Evolutionary conservation across 148 eudicot species (phyloP), one percentile per base, ranked within the genome.

Genomic region (Silene latifolia): DNA sequence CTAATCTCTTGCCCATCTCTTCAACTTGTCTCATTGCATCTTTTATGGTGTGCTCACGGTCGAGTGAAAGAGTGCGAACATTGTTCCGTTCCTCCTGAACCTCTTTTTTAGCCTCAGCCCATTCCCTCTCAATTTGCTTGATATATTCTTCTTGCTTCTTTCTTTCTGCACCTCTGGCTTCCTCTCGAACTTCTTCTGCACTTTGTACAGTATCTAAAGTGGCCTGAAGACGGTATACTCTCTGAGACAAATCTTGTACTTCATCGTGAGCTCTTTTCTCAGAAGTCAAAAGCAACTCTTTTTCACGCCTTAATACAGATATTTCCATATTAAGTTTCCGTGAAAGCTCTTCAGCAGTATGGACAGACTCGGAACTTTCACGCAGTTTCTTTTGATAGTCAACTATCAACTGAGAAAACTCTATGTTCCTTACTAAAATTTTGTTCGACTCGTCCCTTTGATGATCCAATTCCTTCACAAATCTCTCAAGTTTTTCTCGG

Each of bases 71-170:
- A 70, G 67, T 75, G 23, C 90, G 86, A 67, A 83, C 87, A 74
- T 78, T 84, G 73, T 85, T 88, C 18, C 93, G 83, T 74, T 92
- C 90, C 71, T 82, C 90, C 71, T 92, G 89, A 15, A 94, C 92
- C 82, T 92, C 96, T 66, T 83, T 90, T 86, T 90, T 94, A 61
- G 91, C 96, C 85, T 94, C 97, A 70, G 91, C 93, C 96, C 96
- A 92, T 76, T 94, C 93, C 77, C 83, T 88, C 93, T 95, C 97
- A 78, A 92, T 86, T 75, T 83, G 76, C 81, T 87, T 89, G 21
- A 86, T 44, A 75, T 92, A 83, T 65, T 89, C 92, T 74, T 95
- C 96, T 84, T 85, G 91, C 78, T 90, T 95, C 85, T 72, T 85
- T 84, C 83, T 89, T 83, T 92, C 97, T n/a, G 80, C 81, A 77